Evolutionary conservation across 164 flowering plant species (phyloP).

Genomic region (Kalanchoe fedtschenkoi): DNA sequence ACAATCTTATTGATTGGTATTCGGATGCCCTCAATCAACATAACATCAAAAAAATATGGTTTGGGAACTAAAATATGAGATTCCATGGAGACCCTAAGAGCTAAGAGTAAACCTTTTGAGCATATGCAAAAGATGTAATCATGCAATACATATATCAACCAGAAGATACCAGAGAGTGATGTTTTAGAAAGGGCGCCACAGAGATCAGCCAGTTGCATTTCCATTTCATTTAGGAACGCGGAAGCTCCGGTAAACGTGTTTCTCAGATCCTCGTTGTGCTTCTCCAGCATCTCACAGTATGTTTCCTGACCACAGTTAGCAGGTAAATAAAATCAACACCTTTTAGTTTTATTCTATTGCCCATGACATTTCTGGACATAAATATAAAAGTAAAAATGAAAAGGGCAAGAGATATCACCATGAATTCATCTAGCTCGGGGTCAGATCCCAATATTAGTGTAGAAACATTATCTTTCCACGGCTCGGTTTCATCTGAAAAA

Average conservation of each 20-base stretch:
- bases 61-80: too few species aligned
- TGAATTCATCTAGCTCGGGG: slow-evolving; percentile 67
- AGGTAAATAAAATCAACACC: neutral
- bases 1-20: too few species aligned
- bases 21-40: too few species aligned
- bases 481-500: slow-evolving; percentile 41
- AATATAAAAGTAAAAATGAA: neutral
- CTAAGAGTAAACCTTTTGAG: too few species aligned
- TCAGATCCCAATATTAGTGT: slow-evolving; percentile 35
- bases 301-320: slow-evolving; percentile 28
- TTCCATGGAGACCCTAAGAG: too few species aligned
- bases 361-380: neutral
- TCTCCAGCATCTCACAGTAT: slow-evolving; percentile 45
- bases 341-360: neutral
- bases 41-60: too few species aligned
- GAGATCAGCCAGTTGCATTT: slow-evolving; percentile 47
- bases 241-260: slow-evolving; percentile 54
- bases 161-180: slow-evolving; percentile 23
- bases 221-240: slow-evolving; percentile 41
- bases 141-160: too few species aligned
- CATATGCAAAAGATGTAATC: too few species aligned
- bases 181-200: slow-evolving; percentile 25
- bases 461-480: slow-evolving; percentile 24
- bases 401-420: slow-evolving; percentile 22
- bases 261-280: slow-evolving; percentile 49